These are phyloP conservation scores for Cladosporium sp. DNA, from an alignment of 2,329 filamentous ascomycete genomes.

Conservation along the genomic window DNA sequence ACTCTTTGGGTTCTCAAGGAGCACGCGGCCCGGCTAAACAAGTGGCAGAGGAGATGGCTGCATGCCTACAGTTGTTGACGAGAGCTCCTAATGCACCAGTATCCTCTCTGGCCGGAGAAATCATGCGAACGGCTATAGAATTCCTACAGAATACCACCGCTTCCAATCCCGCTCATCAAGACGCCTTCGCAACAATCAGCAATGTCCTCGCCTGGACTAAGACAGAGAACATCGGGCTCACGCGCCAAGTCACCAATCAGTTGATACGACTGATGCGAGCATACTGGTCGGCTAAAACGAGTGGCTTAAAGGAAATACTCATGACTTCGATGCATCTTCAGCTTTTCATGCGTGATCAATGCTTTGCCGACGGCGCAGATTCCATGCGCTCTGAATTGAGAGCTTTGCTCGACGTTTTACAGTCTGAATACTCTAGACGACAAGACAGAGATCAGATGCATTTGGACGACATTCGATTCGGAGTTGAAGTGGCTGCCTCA, in stretches of 20 bases:
- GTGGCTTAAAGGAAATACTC: conserved; percentile 67
- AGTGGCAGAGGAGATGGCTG: conserved; percentile 29
- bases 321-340: conserved; percentile 63
- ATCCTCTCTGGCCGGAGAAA: conserved; percentile 14
- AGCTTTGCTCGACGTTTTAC: conserved; percentile 66
- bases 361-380: conserved; percentile 22
- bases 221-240: conserved; percentile 63
- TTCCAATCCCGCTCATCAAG: conserved; percentile 40
- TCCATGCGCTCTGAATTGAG: conserved; percentile 46
- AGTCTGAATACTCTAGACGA: conserved; percentile 71
- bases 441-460: conserved; percentile 69
- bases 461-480: conserved; percentile 65
- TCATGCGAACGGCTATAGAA: conserved; percentile 28
- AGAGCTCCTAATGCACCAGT: conserved; percentile 29
- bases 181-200: conserved; percentile 74
- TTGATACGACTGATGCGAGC: conserved; percentile 68
- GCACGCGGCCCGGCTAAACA: conserved; percentile 19
- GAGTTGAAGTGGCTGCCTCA: conserved; percentile 11
- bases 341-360: conserved; percentile 35
- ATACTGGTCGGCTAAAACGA: conserved; percentile 57
- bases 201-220: conserved; percentile 61
- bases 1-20: conserved; percentile 21
- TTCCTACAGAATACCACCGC: conserved; percentile 62
- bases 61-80: conserved; percentile 26
- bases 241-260: conserved; percentile 55